A percentile compares a stretch with the other conserved stretches of the same genome.
Conservation (phyloP, 768 basidiomycete genomes). For the button mushroom (Agaricus bisporus) region DNA sequence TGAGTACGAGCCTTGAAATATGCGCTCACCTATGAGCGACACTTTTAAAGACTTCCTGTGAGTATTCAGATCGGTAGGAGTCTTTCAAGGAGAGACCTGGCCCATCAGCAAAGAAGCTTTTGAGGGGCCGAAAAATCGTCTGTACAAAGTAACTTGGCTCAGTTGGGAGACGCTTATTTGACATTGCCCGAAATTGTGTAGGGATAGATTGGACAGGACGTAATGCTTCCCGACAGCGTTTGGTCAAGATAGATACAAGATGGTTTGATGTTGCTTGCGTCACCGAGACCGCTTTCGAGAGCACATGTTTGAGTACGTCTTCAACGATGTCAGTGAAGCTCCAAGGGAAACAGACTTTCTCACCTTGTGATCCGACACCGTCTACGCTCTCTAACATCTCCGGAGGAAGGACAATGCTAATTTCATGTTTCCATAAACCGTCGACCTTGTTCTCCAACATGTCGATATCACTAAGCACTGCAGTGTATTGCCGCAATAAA, state of each 20-base stretch:
- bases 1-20: not conserved
- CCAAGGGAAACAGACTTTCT: not conserved
- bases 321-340: conserved; percentile 6
- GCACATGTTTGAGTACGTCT: conserved; percentile 53
- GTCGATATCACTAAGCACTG: conserved; percentile 64
- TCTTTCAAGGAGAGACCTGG: conserved; percentile 55
- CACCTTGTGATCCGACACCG: conserved; percentile 45
- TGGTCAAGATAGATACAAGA: conserved; percentile 63
- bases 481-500: conserved; percentile 57
- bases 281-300: conserved; percentile 43
- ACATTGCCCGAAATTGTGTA: conserved; percentile 84
- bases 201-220: conserved; percentile 84
- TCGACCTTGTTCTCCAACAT: conserved; percentile 45
- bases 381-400: conserved; percentile 22
- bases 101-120: conserved; percentile 68
- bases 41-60: conserved; percentile 62
- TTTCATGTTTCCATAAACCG: conserved; percentile 64
- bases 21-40: conserved; percentile 57
- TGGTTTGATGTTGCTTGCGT: conserved; percentile 56
- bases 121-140: conserved; percentile 74
- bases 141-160: conserved; percentile 87
- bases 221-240: conserved; percentile 81
- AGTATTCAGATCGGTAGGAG: conserved; percentile 42
- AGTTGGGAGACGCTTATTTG: conserved; percentile 60
- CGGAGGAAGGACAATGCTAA: conserved; percentile 56